Conservation (phyloP, 345 rosid species). For the Pistacia integerrima region DNA sequence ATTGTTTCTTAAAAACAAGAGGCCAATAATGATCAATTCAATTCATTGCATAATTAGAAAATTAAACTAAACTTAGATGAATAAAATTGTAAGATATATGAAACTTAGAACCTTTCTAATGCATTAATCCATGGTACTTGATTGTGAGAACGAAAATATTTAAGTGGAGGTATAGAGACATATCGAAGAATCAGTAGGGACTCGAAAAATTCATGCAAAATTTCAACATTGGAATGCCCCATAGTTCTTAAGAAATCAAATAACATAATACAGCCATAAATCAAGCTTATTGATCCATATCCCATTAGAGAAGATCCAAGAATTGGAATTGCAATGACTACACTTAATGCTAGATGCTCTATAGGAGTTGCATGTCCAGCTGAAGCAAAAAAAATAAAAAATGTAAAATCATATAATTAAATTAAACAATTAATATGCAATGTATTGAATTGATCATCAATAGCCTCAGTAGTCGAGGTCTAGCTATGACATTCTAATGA, state of each 20-base stretch:
- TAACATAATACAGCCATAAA: slow-evolving; percentile 55
- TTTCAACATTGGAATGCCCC: slow-evolving; percentile 83
- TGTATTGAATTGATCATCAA: too few species aligned
- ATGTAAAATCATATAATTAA: neutral
- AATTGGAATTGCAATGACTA: slow-evolving; percentile 68
- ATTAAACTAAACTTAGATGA: neutral
- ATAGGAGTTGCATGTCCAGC: slow-evolving; percentile 67
- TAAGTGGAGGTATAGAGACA: slow-evolving; percentile 84
- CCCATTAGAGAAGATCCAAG: slow-evolving; percentile 63
- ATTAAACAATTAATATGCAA: neutral
- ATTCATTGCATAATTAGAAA: neutral
- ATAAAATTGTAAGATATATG: neutral
- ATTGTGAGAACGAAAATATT: slow-evolving; percentile 20
- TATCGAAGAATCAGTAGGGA: slow-evolving; percentile 63
- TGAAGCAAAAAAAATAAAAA: slow-evolving; percentile 27
- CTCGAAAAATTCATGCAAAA: slow-evolving; percentile 59
- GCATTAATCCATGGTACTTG: neutral
- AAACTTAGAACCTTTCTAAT: neutral
- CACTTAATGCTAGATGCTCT: slow-evolving; percentile 61
- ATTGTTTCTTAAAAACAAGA: too few species aligned
- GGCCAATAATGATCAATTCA: too few species aligned
- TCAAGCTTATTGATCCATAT: slow-evolving; percentile 56
- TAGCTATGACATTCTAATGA: too few species aligned
- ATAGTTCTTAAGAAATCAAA: slow-evolving; percentile 81
- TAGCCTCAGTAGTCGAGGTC: too few species aligned